Conservation (phyloP, 768 basidiomycete species). For the Mycena epipterygia region DNA sequence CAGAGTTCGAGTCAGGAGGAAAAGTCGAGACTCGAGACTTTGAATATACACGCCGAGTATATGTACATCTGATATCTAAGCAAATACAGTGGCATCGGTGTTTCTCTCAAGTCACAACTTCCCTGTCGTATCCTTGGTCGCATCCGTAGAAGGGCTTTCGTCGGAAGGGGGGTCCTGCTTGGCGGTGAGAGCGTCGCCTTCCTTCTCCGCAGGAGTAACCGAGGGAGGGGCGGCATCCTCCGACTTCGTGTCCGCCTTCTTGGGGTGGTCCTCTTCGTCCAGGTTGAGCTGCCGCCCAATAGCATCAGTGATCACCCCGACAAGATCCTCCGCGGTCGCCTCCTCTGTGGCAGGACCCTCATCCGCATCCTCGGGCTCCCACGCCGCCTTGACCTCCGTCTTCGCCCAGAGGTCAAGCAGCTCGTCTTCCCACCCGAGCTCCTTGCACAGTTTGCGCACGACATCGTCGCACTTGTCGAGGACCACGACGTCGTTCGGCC, state of each 20-base stretch:
- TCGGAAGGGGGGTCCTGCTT: neutral
- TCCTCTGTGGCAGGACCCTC: slow-evolving; percentile 28
- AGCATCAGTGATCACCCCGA: slow-evolving; percentile 50
- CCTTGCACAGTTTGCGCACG: slow-evolving; percentile 69
- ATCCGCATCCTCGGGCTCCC: slow-evolving; percentile 35
- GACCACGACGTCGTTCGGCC: slow-evolving; percentile 70
- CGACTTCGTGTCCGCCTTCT: neutral
- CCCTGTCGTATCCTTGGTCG: neutral
- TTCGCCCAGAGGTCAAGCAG: slow-evolving; percentile 67
- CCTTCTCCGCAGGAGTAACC: neutral
- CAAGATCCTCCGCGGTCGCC: slow-evolving; percentile 29
- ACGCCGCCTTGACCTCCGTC: slow-evolving; percentile 49
- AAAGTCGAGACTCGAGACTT: too few relatives aligned
- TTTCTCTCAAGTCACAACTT: neutral
- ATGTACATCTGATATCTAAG: neutral
- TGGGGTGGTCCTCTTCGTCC: slow-evolving; percentile 24
- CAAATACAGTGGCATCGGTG: neutral
- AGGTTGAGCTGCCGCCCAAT: slow-evolving; percentile 48
- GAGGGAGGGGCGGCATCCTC: neutral
- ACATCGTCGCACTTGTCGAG: slow-evolving; percentile 82
- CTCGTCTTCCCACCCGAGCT: slow-evolving; percentile 83
- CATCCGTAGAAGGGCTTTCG: neutral
- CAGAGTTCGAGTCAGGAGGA: too few relatives aligned
- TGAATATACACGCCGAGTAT: too few relatives aligned
- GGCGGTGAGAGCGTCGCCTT: neutral